Evolutionary conservation across 805 yeast genomes (phyloP).

Genomic region (Cyberlindnera nakhonratchasimensis): DNA sequence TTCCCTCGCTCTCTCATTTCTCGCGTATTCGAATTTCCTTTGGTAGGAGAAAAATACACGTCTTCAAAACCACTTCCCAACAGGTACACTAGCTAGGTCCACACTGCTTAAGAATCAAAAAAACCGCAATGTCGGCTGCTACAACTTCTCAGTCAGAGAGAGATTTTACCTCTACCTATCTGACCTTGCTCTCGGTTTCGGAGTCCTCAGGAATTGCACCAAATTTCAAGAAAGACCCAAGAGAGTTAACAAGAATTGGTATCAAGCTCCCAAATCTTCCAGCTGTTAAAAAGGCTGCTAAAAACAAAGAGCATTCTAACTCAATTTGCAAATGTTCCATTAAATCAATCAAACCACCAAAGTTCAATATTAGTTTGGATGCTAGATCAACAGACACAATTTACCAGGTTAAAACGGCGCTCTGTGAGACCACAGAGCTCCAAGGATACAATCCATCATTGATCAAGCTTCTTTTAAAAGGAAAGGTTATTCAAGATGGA

Average conservation of each 20-base stretch:
- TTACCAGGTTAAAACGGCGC: constrained; percentile 31
- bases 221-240: constrained; percentile 16
- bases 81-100: background rate
- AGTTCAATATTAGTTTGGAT: constrained; percentile 41
- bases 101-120: background rate
- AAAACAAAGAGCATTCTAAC: background rate
- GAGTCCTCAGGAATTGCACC: constrained; percentile 6
- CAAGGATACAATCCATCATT: constrained; percentile 35
- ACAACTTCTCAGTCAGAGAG: constrained; percentile 16
- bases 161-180: constrained; percentile 21
- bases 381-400: constrained; percentile 31
- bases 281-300: constrained; percentile 9
- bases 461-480: constrained; percentile 53
- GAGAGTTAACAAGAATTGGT: constrained; percentile 11
- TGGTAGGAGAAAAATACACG: background rate
- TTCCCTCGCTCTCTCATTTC: no score
- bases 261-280: constrained; percentile 41
- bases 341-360: constrained; percentile 73
- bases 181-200: constrained; percentile 20
- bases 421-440: constrained; percentile 28
- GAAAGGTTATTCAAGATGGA: constrained; percentile 58
- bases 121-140: constrained; percentile 13
- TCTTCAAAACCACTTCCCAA: background rate
- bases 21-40: no score
- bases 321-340: constrained; percentile 33